Percentiles rank a stretch among this genome's conserved stretches.
Conservation (phyloP, 202 grass and related monocot genomes). For the Brachypodium distachyon region DNA sequence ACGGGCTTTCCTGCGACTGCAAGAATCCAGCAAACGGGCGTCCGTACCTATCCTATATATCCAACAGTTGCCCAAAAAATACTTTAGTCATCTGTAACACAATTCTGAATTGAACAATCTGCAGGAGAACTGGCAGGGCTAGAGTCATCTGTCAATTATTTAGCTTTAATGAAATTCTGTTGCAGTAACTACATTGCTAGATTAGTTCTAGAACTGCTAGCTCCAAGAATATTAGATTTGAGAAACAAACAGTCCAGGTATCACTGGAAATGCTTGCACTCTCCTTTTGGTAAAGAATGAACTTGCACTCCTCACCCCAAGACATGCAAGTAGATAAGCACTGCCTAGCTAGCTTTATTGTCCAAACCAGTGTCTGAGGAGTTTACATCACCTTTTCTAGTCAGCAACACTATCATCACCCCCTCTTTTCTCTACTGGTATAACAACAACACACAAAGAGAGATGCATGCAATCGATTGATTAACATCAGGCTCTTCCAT, state of each 20-base stretch:
- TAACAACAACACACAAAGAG: slow-evolving; percentile 10
- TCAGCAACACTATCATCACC: slow-evolving; percentile 13
- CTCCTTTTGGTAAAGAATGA: slow-evolving; percentile 27
- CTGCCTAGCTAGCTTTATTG: background rate
- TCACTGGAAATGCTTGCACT: background rate
- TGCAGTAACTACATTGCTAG: too few relatives aligned
- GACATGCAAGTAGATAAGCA: background rate
- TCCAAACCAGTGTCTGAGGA: slow-evolving; percentile 7
- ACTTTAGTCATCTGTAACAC: background rate
- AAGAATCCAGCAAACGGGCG: background rate
- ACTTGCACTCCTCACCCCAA: slow-evolving; percentile 28
- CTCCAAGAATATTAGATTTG: background rate
- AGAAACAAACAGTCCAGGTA: background rate
- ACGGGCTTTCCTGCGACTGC: background rate
- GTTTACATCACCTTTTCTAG: slow-evolving; percentile 20
- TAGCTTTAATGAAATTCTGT: background rate
- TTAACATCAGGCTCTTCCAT: background rate
- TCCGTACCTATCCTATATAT: background rate
- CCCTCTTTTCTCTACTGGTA: slow-evolving; percentile 7
- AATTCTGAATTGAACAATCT: background rate
- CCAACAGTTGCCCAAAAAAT: background rate
- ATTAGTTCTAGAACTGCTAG: background rate
- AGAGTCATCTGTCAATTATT: background rate
- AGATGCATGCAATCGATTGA: slow-evolving; percentile 6
- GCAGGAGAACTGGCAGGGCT: background rate